Conservation (phyloP, 352 stramenopile genomes). For the Phytophthora idaei region DNA sequence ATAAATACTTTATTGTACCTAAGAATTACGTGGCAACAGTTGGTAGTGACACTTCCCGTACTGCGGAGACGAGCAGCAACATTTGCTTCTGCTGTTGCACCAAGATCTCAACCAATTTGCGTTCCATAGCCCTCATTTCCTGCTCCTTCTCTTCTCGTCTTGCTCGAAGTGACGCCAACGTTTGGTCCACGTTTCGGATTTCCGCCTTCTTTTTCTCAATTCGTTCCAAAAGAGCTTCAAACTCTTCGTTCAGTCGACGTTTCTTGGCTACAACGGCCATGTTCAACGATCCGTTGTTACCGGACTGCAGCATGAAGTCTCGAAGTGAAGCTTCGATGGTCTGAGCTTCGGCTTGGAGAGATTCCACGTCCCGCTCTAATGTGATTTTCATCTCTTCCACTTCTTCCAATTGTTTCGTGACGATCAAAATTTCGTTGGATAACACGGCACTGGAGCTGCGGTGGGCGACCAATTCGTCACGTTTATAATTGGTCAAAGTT, state of each 20-base stretch:
- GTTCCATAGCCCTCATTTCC: constrained; percentile 78
- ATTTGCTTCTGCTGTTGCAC: constrained; percentile 87
- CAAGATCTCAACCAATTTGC: constrained; percentile 84
- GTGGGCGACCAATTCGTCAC: constrained; percentile 77
- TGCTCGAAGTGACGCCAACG: constrained; percentile 53
- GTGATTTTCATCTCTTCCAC: constrained; percentile 62
- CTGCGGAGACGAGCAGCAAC: constrained; percentile 53
- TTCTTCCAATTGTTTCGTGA: constrained; percentile 79
- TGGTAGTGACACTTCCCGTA: constrained; percentile 41
- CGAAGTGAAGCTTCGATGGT: constrained; percentile 55
- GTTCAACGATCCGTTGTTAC: constrained; percentile 40
- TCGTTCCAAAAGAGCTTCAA: constrained; percentile 71
- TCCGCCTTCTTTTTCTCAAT: constrained; percentile 77
- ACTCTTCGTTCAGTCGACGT: constrained; percentile 82
- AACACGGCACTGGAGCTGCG: constrained; percentile 73
- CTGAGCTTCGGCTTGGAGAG: constrained; percentile 66
- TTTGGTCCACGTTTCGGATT: constrained; percentile 66
- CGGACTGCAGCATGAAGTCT: constrained; percentile 63
- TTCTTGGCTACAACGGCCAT: constrained; percentile 79
- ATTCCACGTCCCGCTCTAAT: constrained; percentile 63
- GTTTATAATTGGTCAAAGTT: constrained; percentile 83
- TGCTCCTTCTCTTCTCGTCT: constrained; percentile 74
- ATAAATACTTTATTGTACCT: constrained; percentile 22
- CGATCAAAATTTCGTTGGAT: constrained; percentile 76
- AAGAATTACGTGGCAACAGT: constrained; percentile 5